Evolutionary conservation across 2,329 filamentous ascomycete genomes (phyloP).

Genomic region (Macrophomina pseudophaseolina): DNA sequence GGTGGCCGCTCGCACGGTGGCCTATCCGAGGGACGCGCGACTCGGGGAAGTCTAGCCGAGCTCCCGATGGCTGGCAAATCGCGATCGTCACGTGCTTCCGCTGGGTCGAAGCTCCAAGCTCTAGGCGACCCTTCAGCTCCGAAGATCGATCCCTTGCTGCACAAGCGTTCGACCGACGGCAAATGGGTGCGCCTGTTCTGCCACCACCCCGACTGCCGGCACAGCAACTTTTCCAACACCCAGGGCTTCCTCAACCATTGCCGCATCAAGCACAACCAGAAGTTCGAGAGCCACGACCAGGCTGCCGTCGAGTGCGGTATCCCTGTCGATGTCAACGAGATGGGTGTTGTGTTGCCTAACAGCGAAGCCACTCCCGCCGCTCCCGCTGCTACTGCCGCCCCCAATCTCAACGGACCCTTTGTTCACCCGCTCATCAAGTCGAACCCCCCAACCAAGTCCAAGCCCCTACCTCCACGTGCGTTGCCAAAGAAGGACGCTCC

Average conservation of each 20-base stretch:
- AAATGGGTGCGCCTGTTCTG: constrained; percentile 90
- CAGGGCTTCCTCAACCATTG: constrained; percentile 99
- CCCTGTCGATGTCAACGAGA: constrained; percentile 73
- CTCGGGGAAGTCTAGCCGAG: constrained; percentile 74
- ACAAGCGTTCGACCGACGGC: constrained; percentile 82
- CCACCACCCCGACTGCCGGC: constrained; percentile 69
- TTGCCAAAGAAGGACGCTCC: constrained; percentile 18
- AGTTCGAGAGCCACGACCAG: constrained; percentile 95
- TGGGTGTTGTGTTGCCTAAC: constrained; percentile 30
- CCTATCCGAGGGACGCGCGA: constrained; percentile 72
- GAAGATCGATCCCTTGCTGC: constrained; percentile 79
- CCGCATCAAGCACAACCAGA: constrained; percentile 89
- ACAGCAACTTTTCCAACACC: constrained; percentile 92
- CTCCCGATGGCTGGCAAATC: constrained; percentile 54
- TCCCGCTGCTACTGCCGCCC: constrained; percentile 19
- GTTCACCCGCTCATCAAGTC: constrained; percentile 41
- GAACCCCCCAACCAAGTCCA: constrained; percentile 20
- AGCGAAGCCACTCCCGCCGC: constrained; percentile 32
- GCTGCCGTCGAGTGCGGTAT: constrained; percentile 88
- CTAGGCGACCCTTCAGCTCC: constrained; percentile 50
- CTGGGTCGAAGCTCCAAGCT: constrained; percentile 50
- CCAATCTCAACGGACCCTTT: constrained; percentile 35
- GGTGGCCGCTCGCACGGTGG: constrained; percentile 44
- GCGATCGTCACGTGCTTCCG: constrained; percentile 62
- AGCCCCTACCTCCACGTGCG: constrained; percentile 25